Percentiles rank a stretch among this genome's conserved stretches.
Evolutionary conservation across 805 yeast genomes (phyloP).

Genomic region (Kluyveromyces starmeri): DNA sequence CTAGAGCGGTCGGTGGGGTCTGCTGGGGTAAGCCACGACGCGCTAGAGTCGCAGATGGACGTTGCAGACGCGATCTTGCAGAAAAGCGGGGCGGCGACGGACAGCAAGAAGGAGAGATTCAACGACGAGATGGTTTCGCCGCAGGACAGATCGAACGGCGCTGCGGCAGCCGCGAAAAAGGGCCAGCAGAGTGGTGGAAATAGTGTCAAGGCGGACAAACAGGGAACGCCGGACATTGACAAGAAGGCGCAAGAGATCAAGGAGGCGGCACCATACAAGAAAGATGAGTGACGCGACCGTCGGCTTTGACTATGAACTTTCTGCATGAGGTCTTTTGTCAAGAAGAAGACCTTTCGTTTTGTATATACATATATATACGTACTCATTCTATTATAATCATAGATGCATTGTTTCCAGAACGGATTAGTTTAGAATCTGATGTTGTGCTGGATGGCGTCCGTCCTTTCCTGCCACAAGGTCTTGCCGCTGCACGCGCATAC

Average conservation of each 20-base stretch:
- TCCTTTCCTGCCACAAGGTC: conserved; percentile 91
- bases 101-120: conserved; percentile 17
- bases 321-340: no score
- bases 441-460: conserved; percentile 47
- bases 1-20: conserved; percentile 17
- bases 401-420: background rate
- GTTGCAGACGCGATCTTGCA: conserved; percentile 10
- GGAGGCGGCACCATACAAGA: conserved; percentile 11
- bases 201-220: conserved; percentile 10
- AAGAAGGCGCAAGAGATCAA: conserved; percentile 10
- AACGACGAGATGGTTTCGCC: conserved; percentile 26
- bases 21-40: conserved; percentile 6
- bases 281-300: conserved; percentile 3
- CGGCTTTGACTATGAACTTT: no score
- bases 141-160: conserved; percentile 14
- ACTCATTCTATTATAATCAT: background rate
- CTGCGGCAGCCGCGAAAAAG: conserved; percentile 1
- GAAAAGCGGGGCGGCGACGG: conserved; percentile 5
- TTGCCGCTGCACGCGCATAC: conserved; percentile 94
- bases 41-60: conserved; percentile 14
- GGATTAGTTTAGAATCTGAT: conserved; percentile 9
- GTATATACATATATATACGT: background rate
- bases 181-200: conserved; percentile 6
- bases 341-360: no score
- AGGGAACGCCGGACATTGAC: conserved; percentile 7